A percentile compares a stretch with the other conserved stretches of the same genome.
phyloP scores from a whole-genome alignment of 768 basidiomycete species.

The Termitomyces sp. region DNA sequence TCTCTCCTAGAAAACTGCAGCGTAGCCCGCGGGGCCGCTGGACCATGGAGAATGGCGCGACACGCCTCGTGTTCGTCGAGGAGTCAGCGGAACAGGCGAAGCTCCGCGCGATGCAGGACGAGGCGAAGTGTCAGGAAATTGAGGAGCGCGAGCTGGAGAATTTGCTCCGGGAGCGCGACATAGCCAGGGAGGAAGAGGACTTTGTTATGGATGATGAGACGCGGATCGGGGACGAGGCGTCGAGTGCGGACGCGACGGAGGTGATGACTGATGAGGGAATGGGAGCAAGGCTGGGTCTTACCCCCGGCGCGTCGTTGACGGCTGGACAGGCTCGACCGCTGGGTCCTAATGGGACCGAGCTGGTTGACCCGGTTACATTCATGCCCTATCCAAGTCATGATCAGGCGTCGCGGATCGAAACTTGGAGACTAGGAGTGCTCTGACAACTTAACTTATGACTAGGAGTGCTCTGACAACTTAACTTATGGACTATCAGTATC shows the following conservation, averaged over 20 bases:
- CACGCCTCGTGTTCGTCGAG: conserved; percentile 5
- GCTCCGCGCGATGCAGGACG: neutral
- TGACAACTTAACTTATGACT: too few relatives aligned
- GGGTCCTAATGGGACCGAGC: neutral
- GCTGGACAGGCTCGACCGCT: neutral
- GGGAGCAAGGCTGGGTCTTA: too few relatives aligned
- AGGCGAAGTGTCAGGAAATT: conserved; percentile 1
- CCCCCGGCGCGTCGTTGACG: neutral
- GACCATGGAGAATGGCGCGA: neutral
- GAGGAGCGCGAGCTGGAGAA: conserved; percentile 9
- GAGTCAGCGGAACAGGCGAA: conserved; percentile 1
- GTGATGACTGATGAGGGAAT: neutral
- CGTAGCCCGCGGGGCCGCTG: conserved; percentile 11
- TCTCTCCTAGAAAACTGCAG: conserved; percentile 8
- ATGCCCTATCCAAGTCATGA: neutral
- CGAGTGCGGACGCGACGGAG: neutral
- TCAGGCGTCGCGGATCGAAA: neutral
- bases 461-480: neutral
- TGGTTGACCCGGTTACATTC: neutral
- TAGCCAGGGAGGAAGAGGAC: neutral
- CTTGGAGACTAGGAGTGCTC: neutral
- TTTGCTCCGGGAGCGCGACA: conserved; percentile 7
- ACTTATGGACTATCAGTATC: too few relatives aligned
- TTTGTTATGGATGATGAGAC: conserved; percentile 5
- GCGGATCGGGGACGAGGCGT: neutral